Percentiles rank a stretch among this genome's conserved stretches.
Conservation (phyloP, 768 basidiomycete genomes). For the Gautieria morchelliformis region DNA sequence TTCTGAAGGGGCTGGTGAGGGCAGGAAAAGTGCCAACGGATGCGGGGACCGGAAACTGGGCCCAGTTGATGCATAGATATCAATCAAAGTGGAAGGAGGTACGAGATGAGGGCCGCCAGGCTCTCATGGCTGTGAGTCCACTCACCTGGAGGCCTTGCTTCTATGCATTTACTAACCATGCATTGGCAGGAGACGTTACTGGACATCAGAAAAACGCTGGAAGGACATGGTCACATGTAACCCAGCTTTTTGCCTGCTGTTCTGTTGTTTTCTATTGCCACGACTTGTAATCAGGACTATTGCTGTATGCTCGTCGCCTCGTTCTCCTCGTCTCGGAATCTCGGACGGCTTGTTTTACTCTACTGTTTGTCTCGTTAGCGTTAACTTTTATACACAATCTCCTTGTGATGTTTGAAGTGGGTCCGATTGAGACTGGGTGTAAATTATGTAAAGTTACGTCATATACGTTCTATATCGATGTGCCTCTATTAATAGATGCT, state of each 20-base stretch:
- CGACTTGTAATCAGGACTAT: neutral
- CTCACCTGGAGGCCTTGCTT: neutral
- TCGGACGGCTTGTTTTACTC: neutral
- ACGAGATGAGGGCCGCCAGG: slow-evolving; percentile 55
- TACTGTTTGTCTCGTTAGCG: neutral
- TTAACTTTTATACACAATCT: too few relatives aligned
- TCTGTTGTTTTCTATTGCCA: too few relatives aligned
- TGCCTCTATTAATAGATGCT: too few relatives aligned
- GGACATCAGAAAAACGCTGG: slow-evolving; percentile 5
- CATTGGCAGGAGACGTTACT: slow-evolving; percentile 2
- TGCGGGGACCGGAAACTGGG: slow-evolving; percentile 40
- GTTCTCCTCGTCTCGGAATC: too few relatives aligned
- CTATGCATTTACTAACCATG: neutral
- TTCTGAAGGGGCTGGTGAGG: slow-evolving; percentile 48
- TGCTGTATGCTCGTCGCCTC: neutral
- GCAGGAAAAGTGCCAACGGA: slow-evolving; percentile 36
- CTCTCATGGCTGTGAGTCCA: slow-evolving; percentile 42
- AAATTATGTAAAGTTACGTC: too few relatives aligned
- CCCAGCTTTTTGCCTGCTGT: neutral
- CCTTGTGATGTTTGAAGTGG: too few relatives aligned
- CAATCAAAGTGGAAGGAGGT: slow-evolving; percentile 66
- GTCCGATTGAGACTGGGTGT: too few relatives aligned
- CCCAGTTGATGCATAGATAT: slow-evolving; percentile 44
- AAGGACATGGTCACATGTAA: slow-evolving; percentile 4
- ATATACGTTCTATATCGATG: too few relatives aligned